Percentiles rank a stretch among this genome's conserved stretches.
These are phyloP conservation scores for Lichtheimia ornata DNA, from an alignment of 371 early-diverging fungal genomes.

Conservation along the genomic window DNA sequence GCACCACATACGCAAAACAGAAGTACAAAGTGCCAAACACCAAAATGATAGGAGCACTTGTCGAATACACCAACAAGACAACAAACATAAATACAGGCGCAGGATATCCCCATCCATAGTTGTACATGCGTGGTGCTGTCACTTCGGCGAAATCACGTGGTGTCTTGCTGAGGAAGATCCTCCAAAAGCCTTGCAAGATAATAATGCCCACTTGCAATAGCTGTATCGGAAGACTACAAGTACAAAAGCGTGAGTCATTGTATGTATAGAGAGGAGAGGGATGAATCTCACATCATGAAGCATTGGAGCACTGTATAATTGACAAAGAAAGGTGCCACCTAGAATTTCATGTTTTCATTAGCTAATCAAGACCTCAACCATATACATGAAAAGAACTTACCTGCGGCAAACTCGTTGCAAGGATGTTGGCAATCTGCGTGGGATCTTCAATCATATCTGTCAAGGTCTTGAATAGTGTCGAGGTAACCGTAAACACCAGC, in stretches of 20 bases:
- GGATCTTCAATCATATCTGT: conserved; percentile 71
- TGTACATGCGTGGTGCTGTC: conserved; percentile 63
- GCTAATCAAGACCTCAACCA: not conserved
- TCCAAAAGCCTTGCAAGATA: conserved; percentile 51
- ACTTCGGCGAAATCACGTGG: conserved; percentile 71
- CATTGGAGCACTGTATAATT: conserved; percentile 66
- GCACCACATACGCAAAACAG: conserved; percentile 69
- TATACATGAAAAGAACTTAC: conserved; percentile 16
- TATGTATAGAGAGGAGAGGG: not conserved
- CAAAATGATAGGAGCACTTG: conserved; percentile 78
- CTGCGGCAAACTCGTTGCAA: conserved; percentile 72
- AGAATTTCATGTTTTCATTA: not conserved
- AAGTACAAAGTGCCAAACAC: conserved; percentile 79
- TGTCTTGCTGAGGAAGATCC: conserved; percentile 59
- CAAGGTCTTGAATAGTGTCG: conserved; percentile 74
- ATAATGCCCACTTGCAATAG: conserved; percentile 63
- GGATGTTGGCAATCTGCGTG: conserved; percentile 64
- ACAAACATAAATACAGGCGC: conserved; percentile 75
- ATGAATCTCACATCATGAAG: conserved; percentile 49
- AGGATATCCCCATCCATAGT: conserved; percentile 72
- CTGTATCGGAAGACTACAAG: conserved; percentile 57
- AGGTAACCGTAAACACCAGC: conserved; percentile 80
- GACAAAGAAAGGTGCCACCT: conserved; percentile 68
- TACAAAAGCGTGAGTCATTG: conserved; percentile 7
- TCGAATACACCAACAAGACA: conserved; percentile 78